phyloP scores from a whole-genome alignment of 2,329 filamentous ascomycete genomes.

The Neophaeococcomyces aloes region DNA sequence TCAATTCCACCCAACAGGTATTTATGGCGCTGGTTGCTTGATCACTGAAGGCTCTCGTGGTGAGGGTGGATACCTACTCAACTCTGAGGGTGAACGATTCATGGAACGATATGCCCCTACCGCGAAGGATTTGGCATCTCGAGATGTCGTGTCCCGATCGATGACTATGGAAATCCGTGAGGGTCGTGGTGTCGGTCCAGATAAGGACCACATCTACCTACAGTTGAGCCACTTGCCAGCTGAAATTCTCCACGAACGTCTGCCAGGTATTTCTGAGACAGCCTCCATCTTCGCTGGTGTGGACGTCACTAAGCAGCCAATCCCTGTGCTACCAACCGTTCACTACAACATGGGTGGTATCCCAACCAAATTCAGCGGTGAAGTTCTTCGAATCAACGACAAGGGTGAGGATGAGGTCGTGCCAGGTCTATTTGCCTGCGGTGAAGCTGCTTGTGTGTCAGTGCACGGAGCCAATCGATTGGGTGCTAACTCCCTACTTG shows the following conservation, averaged over 20 bases:
- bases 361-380: conserved; percentile 91
- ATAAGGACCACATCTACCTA: conserved; percentile 98
- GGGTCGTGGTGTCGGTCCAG: conserved; percentile 80
- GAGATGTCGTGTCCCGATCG: conserved; percentile 91
- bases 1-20: conserved; percentile 98
- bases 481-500: conserved; percentile 94
- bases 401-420: conserved; percentile 85
- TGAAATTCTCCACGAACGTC: conserved; percentile 86
- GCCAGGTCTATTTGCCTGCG: conserved; percentile 87
- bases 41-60: conserved; percentile 97
- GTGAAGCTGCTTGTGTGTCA: conserved; percentile 94
- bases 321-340: conserved; percentile 89
- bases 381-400: conserved; percentile 82
- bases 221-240: conserved; percentile 91
- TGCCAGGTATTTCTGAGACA: conserved; percentile 97
- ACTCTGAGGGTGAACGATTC: conserved; percentile 96
- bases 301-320: conserved; percentile 93
- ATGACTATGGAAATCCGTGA: conserved; percentile 99
- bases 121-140: conserved; percentile 91
- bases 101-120: conserved; percentile 98
- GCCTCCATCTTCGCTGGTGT: conserved; percentile 95
- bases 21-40: conserved; percentile 94
- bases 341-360: conserved; percentile 99
- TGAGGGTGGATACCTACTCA: conserved; percentile 95
- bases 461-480: conserved; percentile 97